phyloP scores from a whole-genome alignment of 805 yeast genomes.

The Aciculoconidium aculeatum region DNA sequence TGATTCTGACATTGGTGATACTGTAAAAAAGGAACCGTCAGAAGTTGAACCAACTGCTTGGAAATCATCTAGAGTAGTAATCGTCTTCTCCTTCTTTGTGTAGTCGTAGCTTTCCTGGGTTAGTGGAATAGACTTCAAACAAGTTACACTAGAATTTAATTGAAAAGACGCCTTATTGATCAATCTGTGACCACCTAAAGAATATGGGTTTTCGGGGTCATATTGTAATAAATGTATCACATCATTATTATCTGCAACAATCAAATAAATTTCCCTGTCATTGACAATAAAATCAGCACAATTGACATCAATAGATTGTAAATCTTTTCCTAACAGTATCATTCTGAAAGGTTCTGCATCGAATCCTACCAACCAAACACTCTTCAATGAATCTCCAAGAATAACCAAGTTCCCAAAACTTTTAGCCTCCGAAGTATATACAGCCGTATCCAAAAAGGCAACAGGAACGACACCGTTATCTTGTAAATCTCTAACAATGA shows the following conservation, averaged over 20 bases:
- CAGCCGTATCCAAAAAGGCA: slow-evolving; percentile 84
- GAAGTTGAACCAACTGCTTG: slow-evolving; percentile 66
- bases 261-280: slow-evolving; percentile 61
- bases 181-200: slow-evolving; percentile 73
- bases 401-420: slow-evolving; percentile 77
- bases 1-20: slow-evolving; percentile 70
- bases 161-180: slow-evolving; percentile 67
- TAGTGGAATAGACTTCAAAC: slow-evolving; percentile 43
- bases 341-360: slow-evolving; percentile 93
- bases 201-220: slow-evolving; percentile 86
- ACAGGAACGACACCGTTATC: slow-evolving; percentile 90
- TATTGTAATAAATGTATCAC: slow-evolving; percentile 71
- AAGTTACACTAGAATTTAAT: slow-evolving; percentile 55
- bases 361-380: slow-evolving; percentile 79
- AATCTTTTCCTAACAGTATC: slow-evolving; percentile 72
- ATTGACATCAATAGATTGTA: slow-evolving; percentile 52
- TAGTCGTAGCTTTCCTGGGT: slow-evolving; percentile 26
- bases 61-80: slow-evolving; percentile 28
- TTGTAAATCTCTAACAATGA: slow-evolving; percentile 73
- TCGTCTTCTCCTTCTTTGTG: slow-evolving; percentile 17
- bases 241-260: slow-evolving; percentile 63
- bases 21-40: slow-evolving; percentile 75
- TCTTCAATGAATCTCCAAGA: slow-evolving; percentile 73
- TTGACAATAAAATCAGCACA: slow-evolving; percentile 73
- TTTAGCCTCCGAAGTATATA: slow-evolving; percentile 73